These are phyloP conservation scores for Dryas octopetala DNA, from an alignment of 306 rosid genomes.

Conservation along the genomic window DNA sequence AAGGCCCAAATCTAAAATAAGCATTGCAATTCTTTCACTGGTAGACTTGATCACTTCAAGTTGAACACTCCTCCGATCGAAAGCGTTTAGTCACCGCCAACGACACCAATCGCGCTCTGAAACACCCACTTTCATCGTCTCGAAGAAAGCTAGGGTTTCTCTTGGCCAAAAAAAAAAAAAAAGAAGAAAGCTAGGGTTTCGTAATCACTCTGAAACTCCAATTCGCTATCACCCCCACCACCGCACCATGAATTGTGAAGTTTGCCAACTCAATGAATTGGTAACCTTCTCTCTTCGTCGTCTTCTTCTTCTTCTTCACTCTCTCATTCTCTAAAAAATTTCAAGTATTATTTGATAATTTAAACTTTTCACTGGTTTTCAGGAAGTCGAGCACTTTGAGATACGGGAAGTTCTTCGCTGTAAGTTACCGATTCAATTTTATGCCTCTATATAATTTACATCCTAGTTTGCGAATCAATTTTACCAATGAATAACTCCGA, in stretches of 20 bases:
- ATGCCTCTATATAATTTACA: background rate
- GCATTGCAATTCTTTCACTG: background rate
- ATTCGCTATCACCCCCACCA: constrained; percentile 10
- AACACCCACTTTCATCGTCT: background rate
- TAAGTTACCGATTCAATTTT: constrained; percentile 27
- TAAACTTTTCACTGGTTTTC: constrained; percentile 9
- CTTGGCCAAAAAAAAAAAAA: too few species aligned
- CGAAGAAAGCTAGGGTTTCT: constrained; percentile 30
- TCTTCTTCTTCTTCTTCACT: too few species aligned
- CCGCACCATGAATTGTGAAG: constrained; percentile 81
- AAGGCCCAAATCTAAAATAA: background rate
- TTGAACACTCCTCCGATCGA: background rate
- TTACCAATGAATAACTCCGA: background rate
- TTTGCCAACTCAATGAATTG: constrained; percentile 89
- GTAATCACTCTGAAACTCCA: background rate
- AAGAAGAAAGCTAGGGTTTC: constrained; percentile 31
- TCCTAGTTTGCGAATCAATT: background rate
- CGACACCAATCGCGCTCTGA: background rate
- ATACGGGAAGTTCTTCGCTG: constrained; percentile 93
- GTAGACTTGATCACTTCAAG: background rate
- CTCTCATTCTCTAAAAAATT: too few species aligned
- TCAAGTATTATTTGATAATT: background rate
- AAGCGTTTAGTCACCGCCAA: background rate
- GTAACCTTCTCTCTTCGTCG: constrained; percentile 27
- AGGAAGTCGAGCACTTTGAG: constrained; percentile 90